phyloP scores from a whole-genome alignment of 1,284 basidiomycete genomes.

The Retiboletus flavoniger region DNA sequence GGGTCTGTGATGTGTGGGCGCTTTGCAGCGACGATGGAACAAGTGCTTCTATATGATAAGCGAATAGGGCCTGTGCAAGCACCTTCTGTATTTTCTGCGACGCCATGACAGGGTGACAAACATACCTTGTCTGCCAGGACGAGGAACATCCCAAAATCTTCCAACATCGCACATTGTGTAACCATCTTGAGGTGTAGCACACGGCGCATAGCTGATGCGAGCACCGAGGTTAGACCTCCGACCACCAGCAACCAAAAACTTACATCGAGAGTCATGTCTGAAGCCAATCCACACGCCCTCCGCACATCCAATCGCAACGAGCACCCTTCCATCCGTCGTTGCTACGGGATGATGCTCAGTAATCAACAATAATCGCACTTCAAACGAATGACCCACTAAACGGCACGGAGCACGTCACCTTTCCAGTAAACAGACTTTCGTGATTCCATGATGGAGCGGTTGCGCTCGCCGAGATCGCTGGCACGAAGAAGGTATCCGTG shows the following conservation, averaged over 20 bases:
- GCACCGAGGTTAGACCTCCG: conserved; percentile 1
- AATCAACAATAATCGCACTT: not conserved
- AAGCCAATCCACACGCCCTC: conserved; percentile 98
- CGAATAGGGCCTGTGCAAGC: conserved; percentile 60
- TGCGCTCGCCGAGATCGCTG: conserved; percentile 52
- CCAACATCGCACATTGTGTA: conserved; percentile 91
- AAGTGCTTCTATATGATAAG: conserved; percentile 93
- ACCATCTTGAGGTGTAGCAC: conserved; percentile 90
- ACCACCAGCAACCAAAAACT: conserved; percentile 27
- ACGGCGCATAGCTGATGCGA: conserved; percentile 69
- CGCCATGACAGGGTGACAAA: not conserved
- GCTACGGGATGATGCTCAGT: conserved; percentile 41
- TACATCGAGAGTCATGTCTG: conserved; percentile 81
- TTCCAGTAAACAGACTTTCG: conserved; percentile 76
- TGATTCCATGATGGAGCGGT: conserved; percentile 61
- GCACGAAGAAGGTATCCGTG: conserved; percentile 79
- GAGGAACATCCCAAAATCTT: conserved; percentile 93
- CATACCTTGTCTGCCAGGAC: conserved; percentile 88
- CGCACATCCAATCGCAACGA: conserved; percentile 91
- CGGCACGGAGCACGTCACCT: conserved; percentile 91
- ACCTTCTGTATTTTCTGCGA: not conserved
- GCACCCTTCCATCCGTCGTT: conserved; percentile 77
- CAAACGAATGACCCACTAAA: conserved; percentile 64
- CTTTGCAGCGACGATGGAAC: conserved; percentile 81
- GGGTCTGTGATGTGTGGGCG: conserved; percentile 64